Percentiles rank a stretch among this genome's conserved stretches.
phyloP scores from a whole-genome alignment of 495 filamentous ascomycete genomes.

The Aspergillus homomorphus region DNA sequence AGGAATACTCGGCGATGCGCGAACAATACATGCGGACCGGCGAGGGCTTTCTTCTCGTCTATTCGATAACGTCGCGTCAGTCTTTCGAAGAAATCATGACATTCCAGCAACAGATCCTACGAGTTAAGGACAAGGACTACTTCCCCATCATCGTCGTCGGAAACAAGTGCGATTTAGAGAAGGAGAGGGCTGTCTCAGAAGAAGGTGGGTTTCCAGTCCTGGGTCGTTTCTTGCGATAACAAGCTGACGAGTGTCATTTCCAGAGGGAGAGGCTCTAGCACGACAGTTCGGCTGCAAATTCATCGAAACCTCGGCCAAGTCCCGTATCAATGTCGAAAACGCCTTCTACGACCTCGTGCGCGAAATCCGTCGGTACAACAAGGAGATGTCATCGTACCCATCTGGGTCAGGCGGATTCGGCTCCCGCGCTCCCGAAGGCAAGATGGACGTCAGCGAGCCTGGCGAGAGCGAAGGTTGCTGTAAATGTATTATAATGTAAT shows the following conservation, averaged over 20 bases:
- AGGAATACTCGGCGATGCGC: constrained; percentile 98
- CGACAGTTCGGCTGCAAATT: constrained; percentile 90
- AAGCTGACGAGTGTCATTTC: constrained; percentile 24
- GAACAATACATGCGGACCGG: constrained; percentile 99
- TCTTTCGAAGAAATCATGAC: constrained; percentile 98
- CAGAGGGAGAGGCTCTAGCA: constrained; percentile 89
- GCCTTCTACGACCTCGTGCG: constrained; percentile 97
- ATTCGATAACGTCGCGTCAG: constrained; percentile 95
- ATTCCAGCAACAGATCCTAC: constrained; percentile 96
- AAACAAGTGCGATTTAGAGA: constrained; percentile 97
- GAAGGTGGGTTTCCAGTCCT: constrained; percentile 62
- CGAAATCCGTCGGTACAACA: constrained; percentile 96
- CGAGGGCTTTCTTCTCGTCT: constrained; percentile 96
- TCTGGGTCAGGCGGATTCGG: constrained; percentile 61
- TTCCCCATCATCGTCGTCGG: constrained; percentile 99
- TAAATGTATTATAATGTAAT: constrained; percentile 90
- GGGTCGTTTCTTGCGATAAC: neutral
- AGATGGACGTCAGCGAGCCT: constrained; percentile 75
- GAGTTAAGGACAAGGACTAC: constrained; percentile 98
- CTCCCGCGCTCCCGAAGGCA: constrained; percentile 58
- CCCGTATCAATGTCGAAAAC: constrained; percentile 95
- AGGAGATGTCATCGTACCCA: constrained; percentile 86
- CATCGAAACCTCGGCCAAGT: constrained; percentile 98
- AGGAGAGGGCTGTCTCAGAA: constrained; percentile 82
- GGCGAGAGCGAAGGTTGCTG: constrained; percentile 77